phyloP scores from a whole-genome alignment of 164 flowering plant genomes.

The Umbellularia californica region DNA sequence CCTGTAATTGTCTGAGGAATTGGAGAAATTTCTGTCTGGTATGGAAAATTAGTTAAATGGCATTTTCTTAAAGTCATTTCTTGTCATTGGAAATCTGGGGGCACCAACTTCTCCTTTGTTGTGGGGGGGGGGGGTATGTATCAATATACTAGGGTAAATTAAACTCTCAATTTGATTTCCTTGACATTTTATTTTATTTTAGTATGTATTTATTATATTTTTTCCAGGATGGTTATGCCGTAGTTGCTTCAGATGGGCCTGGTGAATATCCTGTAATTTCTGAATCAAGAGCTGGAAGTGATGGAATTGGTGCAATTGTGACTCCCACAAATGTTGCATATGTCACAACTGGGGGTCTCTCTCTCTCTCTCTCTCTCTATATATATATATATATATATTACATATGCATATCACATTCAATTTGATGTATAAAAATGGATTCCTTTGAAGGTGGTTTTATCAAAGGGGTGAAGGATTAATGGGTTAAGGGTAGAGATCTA shows the following conservation, averaged over 20 bases:
- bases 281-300: constrained; percentile 95
- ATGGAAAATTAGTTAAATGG: neutral
- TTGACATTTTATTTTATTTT: neutral
- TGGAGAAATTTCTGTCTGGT: no score
- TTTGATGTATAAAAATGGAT: no score
- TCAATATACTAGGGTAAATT: no score
- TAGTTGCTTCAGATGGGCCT: constrained; percentile 91
- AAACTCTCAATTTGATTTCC: no score
- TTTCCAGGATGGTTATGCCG: constrained; percentile 93
- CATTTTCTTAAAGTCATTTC: neutral
- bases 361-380: neutral
- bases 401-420: no score
- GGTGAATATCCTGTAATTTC: constrained; percentile 84
- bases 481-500: no score
- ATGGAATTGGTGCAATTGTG: constrained; percentile 69
- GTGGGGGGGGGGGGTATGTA: neutral
- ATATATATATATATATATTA: neutral
- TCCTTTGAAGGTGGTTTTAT: no score
- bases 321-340: constrained; percentile 86
- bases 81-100: neutral
- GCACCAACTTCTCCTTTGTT: neutral
- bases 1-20: no score
- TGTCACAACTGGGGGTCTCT: constrained; percentile 89
- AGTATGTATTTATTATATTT: neutral
- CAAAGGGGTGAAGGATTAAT: no score